phyloP scores from a whole-genome alignment of 2,329 filamentous ascomycete genomes.

The Fusarium tupiense region DNA sequence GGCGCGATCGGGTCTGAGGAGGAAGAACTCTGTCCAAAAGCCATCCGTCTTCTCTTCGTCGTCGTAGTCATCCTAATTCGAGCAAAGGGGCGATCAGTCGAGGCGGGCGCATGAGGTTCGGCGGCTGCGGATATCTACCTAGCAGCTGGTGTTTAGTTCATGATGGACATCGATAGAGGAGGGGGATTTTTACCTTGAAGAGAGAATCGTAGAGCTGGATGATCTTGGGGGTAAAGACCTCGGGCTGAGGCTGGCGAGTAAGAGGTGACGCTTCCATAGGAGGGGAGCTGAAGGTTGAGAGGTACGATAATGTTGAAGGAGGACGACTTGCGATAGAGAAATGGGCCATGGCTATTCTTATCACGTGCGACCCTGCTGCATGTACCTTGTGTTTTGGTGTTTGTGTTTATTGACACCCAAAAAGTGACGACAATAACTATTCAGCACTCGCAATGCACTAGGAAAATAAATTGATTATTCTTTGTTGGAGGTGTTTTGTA shows the following conservation, averaged over 20 bases:
- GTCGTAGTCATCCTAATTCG: conserved; percentile 68
- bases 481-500: neutral
- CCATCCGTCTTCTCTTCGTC: conserved; percentile 80
- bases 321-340: conserved; percentile 33
- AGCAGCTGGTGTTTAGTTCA: conserved; percentile 29
- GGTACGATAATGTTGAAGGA: conserved; percentile 20
- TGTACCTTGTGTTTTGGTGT: neutral
- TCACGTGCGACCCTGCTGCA: conserved; percentile 22
- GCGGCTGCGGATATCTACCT: conserved; percentile 42
- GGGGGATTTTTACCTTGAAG: conserved; percentile 71
- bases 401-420: conserved; percentile 6
- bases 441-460: neutral
- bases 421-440: conserved; percentile 4
- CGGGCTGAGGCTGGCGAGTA: conserved; percentile 89
- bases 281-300: conserved; percentile 21
- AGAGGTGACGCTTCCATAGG: conserved; percentile 90
- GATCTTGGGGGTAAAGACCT: conserved; percentile 94
- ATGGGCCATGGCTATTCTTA: conserved; percentile 12
- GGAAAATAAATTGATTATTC: neutral
- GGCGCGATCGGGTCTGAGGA: conserved; percentile 80
- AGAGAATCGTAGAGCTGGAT: conserved; percentile 87
- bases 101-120: conserved; percentile 29
- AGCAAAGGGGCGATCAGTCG: conserved; percentile 43
- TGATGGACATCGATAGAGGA: neutral
- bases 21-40: conserved; percentile 97